Evolutionary conservation across 2,329 filamentous ascomycete genomes (phyloP), one percentile per base, ranked within the genome.

Genomic region (Penicillium olsonii): DNA sequence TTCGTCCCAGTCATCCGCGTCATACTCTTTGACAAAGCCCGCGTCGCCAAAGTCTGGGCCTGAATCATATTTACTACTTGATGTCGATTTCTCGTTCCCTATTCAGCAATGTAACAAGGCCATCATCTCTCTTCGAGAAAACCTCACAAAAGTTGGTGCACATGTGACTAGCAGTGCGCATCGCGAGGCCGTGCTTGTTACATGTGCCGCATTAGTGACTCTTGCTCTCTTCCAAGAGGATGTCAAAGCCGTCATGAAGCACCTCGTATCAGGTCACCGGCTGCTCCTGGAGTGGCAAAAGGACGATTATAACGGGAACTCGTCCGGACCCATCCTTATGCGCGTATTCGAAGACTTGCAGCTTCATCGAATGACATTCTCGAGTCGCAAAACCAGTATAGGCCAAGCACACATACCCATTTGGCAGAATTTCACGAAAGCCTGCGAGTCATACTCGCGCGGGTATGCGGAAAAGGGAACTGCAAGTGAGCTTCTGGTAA

Each of bases 291-390:
- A 42, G 20, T 42, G 41, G 41, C 27, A 42, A 5, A 42, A 33
- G 18, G 41, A 34, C 41, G 22, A 42, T 22, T 42, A 33, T 20
- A 29, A 42, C 19, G 41, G 41, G 11, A 42, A 33, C 17, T 9
- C 41, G 27, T 42, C 41, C 5, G 41, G 41, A 9, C 14, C 15
- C n/a, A 8, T 42, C 41, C n/a, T 42, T 15, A 42, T 35, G 41
- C 41, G 41, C 29, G 29, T 31, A 8, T 35, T 42, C 12, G n/a
- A 29, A 24, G 41, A 42, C 7, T 18, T 42, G 12, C 41, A 42
- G 15, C 41, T 42, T 7, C 41, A 42, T n/a, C 41, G 41, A 15
- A 18, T 35, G 31, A 42, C 41, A 35, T 42, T 42, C 41, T 34
- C 29, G 4, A 31, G 29, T 31, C 29, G 29, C 29, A 14, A 31